Evolutionary conservation across 2,329 filamentous ascomycete genomes (phyloP).

Genomic region (Beauveria medogensis): DNA sequence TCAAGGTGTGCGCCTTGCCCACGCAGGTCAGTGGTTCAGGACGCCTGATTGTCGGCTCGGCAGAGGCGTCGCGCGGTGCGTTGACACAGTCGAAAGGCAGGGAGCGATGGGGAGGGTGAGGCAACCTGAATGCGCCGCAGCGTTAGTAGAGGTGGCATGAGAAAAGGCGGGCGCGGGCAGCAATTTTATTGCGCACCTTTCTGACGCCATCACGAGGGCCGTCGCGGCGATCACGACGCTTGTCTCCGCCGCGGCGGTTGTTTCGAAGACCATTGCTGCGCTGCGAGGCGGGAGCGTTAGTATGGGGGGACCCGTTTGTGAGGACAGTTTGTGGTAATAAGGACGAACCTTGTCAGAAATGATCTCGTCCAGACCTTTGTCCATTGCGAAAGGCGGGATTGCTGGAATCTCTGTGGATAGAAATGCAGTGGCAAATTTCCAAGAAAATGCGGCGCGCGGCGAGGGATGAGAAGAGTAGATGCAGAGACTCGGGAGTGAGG

Average conservation of each 20-base stretch:
- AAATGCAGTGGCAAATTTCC: neutral
- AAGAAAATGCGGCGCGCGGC: neutral
- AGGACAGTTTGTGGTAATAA: conserved; percentile 10
- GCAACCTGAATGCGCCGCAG: conserved; percentile 24
- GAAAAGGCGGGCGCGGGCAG: conserved; percentile 8
- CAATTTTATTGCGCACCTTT: conserved; percentile 55
- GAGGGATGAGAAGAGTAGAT: neutral
- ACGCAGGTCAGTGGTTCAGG: conserved; percentile 16
- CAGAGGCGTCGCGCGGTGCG: conserved; percentile 19
- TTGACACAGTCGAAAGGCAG: conserved; percentile 21
- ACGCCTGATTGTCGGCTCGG: conserved; percentile 2
- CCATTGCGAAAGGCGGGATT: conserved; percentile 30
- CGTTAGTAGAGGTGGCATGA: neutral
- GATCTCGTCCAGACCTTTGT: conserved; percentile 49
- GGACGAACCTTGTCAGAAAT: conserved; percentile 40
- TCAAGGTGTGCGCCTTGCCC: conserved; percentile 25
- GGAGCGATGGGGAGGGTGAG: conserved; percentile 22
- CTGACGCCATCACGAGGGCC: conserved; percentile 77
- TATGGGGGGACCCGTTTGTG: neutral
- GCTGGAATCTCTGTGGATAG: neutral
- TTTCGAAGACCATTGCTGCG: conserved; percentile 28
- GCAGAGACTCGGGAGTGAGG: neutral
- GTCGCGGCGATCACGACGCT: conserved; percentile 29
- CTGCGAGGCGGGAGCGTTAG: conserved; percentile 18
- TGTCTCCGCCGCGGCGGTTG: conserved; percentile 26